Evolutionary conservation across 495 filamentous ascomycete species (phyloP), one percentile per base, ranked within the genome.

Genomic region (Aspergillus bridgeri): DNA sequence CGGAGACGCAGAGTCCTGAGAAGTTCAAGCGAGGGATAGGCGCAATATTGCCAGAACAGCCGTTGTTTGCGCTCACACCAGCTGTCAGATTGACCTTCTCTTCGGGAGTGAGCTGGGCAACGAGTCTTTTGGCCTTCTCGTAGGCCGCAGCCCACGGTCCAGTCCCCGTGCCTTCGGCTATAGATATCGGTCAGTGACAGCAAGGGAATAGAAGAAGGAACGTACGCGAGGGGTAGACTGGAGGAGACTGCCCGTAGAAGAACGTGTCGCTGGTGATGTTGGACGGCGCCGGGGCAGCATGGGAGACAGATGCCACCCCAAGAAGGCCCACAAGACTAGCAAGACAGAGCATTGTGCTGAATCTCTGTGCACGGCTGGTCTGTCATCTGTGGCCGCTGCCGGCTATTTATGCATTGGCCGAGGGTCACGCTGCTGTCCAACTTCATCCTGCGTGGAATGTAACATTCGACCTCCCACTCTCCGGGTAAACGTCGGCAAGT

Each of bases 1-100:
- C 86, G 9, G 68, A 70, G 0, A 90, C 73, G 59, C 86, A 89
- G 29, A 89, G 66, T 2, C 87, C 87, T 0, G 82, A 76, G 60
- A 85, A 89, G 1, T 62, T 67, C 3, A 89, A 67, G 6, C 84
- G 73, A 0, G 77, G 73, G 23, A 88, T 72, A 2, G 74, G 65
- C 15, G 66, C 69, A 6, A 78, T 84, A 59, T 77, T 75, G 17
- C 85, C 83, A 11, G 79, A 77, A 59, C 84, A 87, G 5, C 89
- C 91, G 27, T 66, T 61, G 13, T 71, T 70, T 6, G 87, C 85
- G 18, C 89, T 86, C 50, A 45, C 51, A 46, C 67, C 73, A 51
- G 60, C 77, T 56, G 71, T 85, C 47, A 86, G 63, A 48, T 74
- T 78, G 38, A 79, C 69, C 58, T 87, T 87, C 57, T 89, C 84